A percentile compares a stretch with the other conserved stretches of the same genome.
These are phyloP conservation scores for Ceratobasidium sp. DNA, from an alignment of 1,284 basidiomycete genomes.

Conservation along the genomic window DNA sequence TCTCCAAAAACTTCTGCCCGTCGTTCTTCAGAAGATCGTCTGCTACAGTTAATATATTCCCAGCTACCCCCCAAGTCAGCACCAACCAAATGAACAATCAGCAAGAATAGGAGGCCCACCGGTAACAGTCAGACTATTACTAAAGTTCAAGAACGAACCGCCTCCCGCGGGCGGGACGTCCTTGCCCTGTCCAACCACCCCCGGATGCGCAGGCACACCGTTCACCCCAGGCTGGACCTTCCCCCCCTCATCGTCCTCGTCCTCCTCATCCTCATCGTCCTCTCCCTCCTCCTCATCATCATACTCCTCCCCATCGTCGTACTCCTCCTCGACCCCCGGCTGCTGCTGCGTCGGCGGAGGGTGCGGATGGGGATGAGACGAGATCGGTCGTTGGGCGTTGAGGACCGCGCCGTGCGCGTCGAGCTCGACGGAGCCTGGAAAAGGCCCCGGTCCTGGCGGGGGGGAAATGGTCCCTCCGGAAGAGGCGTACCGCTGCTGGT, in stretches of 20 bases:
- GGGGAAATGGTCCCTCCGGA: slow-evolving; percentile 88
- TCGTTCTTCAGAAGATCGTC: slow-evolving; percentile 99
- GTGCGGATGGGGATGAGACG: slow-evolving; percentile 56
- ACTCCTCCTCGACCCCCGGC: slow-evolving; percentile 64
- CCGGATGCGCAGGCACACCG: slow-evolving; percentile 34
- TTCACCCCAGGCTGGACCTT: slow-evolving; percentile 59
- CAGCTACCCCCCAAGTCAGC: slow-evolving; percentile 65
- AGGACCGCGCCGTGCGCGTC: slow-evolving; percentile 91
- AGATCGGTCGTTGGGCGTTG: slow-evolving; percentile 60
- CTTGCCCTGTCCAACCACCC: slow-evolving; percentile 46
- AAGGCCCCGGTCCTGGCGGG: slow-evolving; percentile 95
- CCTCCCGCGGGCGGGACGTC: slow-evolving; percentile 46
- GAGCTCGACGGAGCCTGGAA: slow-evolving; percentile 96
- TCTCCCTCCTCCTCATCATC: slow-evolving; percentile 76
- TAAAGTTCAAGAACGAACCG: slow-evolving; percentile 82
- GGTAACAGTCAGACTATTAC: slow-evolving; percentile 84
- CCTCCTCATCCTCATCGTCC: slow-evolving; percentile 74
- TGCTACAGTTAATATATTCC: slow-evolving; percentile 96
- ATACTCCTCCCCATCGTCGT: slow-evolving; percentile 72
- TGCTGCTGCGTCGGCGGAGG: slow-evolving; percentile 58
- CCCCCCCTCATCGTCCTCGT: slow-evolving; percentile 71
- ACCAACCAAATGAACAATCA: slow-evolving; percentile 39
- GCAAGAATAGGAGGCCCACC: slow-evolving; percentile 64
- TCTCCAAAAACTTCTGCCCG: slow-evolving; percentile 98
- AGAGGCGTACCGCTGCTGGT: slow-evolving; percentile 93